Base-by-base conservation (phyloP, 257 asterid species). In the Solanum stenotomum region DNA sequence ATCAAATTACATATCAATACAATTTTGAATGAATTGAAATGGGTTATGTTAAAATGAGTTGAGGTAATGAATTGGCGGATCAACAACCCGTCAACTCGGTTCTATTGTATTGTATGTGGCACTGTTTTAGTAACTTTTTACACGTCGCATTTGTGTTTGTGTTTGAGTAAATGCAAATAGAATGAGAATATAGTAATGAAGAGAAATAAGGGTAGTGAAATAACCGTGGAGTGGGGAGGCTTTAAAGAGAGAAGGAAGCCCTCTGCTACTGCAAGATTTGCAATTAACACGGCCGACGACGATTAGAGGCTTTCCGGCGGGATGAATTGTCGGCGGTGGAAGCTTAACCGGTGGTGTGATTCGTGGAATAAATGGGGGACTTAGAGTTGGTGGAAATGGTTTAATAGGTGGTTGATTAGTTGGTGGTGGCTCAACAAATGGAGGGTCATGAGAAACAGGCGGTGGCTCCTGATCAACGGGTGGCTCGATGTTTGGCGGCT, bases 211-310 rank as follows among this genome's bases (percentile, higher is more conserved):
- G 20, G 37, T 35, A 35, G 27, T 75, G 33, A 67, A 87, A 18
- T 49, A 15, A 91, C 93, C 91, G 4, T 87, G 15, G 37, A 91
- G 91, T 34, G 93, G 92, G 16, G 88, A 14, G 37, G 91, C 91
- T 68, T 56, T 87, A 4, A 6, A 12, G 35, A 91, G 89, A 29
- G 91, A 85, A 33, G 86, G 82, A 46, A 85, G 61, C 8, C 92
- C 92, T 75, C 89, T 87, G 61, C 56, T 89, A 82, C 88, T 91
- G 93, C 93, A 91, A 22, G 91, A 67, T 52, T 89, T 90, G 88
- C 93, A 91, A 77, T 87, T 89, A 1, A 79, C 85, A 27, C 16
- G 67, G 40, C 67, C 85, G 3, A 79, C 67, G 18, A 79, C 38
- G 1, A 79, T 44, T 79, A 79, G 85, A 9, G 85, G 85, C 40